Conservation (phyloP, 1,284 basidiomycete genomes). For the Rhodotorula sp. region DNA sequence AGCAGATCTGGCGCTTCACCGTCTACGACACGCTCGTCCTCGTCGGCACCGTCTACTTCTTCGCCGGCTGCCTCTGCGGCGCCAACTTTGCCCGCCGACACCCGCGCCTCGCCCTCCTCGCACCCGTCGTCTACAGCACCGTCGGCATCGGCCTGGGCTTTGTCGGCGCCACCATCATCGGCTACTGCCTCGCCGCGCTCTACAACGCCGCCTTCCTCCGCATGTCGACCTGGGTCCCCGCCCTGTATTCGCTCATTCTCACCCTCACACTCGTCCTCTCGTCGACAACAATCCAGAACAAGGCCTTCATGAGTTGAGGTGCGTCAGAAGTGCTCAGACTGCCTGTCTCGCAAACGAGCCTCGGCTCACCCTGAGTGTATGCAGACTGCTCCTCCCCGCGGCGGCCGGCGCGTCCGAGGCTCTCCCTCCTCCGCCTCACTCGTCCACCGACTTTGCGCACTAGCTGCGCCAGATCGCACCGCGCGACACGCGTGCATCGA, state of each 20-base stretch:
- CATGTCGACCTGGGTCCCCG: constrained; percentile 21
- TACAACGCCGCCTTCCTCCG: constrained; percentile 38
- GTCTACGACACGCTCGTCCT: constrained; percentile 17
- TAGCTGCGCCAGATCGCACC: background rate
- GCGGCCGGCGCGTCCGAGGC: background rate
- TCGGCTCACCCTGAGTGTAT: background rate
- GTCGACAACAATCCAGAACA: background rate
- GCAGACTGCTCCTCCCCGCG: background rate
- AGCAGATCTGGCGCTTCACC: constrained; percentile 11
- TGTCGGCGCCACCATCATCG: constrained; percentile 31
- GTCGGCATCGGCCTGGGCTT: constrained; percentile 21
- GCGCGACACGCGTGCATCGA: background rate
- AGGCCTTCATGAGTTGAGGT: background rate
- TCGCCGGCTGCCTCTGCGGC: constrained; percentile 12
- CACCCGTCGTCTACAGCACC: constrained; percentile 20
- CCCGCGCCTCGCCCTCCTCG: constrained; percentile 23
- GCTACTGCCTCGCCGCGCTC: constrained; percentile 34
- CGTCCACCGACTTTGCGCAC: background rate
- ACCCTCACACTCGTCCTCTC: constrained; percentile 17
- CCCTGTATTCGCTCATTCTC: constrained; percentile 19
- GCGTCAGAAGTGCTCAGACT: background rate
- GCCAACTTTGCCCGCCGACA: constrained; percentile 22
- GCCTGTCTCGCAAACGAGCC: background rate
- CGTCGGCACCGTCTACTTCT: constrained; percentile 17
- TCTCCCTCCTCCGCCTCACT: background rate